phyloP scores from a whole-genome alignment of 257 asterid species.

The Hygrophila difformis region DNA sequence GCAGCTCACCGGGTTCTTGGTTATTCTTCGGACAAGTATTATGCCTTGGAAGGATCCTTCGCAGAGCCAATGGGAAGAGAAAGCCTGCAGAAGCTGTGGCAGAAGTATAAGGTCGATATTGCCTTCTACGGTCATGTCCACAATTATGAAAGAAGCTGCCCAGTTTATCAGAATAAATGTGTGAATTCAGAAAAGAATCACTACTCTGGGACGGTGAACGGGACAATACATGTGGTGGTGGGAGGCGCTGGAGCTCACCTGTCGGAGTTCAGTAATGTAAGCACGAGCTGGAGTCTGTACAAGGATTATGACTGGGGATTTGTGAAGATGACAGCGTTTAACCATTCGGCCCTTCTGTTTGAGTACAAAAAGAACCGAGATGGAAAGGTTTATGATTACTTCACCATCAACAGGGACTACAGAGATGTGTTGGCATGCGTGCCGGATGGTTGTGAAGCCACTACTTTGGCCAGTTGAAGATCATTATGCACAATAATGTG shows the following conservation, averaged over 20 bases:
- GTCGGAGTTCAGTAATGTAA: conserved; percentile 36
- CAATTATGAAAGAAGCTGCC: conserved; percentile 51
- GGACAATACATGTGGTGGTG: conserved; percentile 67
- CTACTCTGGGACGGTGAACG: conserved; percentile 60
- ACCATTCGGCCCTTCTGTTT: conserved; percentile 58
- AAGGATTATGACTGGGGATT: conserved; percentile 76
- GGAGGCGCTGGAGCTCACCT: conserved; percentile 76
- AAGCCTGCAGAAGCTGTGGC: conserved; percentile 56
- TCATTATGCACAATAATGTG: no score
- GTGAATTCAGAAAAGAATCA: conserved; percentile 35
- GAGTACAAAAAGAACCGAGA: conserved; percentile 78
- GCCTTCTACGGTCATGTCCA: conserved; percentile 58
- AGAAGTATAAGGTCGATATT: conserved; percentile 53
- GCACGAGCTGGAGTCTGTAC: conserved; percentile 61
- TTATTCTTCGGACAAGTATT: conserved; percentile 42
- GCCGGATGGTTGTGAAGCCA: conserved; percentile 60
- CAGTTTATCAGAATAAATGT: conserved; percentile 51
- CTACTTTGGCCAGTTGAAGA: conserved; percentile 48
- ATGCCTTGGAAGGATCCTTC: conserved; percentile 43
- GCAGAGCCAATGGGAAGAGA: conserved; percentile 66
- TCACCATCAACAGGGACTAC: conserved; percentile 73
- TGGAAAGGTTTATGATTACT: conserved; percentile 72
- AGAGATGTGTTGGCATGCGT: conserved; percentile 76
- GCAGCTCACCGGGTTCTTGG: conserved; percentile 49
- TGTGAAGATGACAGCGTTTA: conserved; percentile 58